Evolutionary conservation across 2,329 filamentous ascomycete genomes (phyloP), one percentile per base, ranked within the genome.

Genomic region (Sporothrix pallida): DNA sequence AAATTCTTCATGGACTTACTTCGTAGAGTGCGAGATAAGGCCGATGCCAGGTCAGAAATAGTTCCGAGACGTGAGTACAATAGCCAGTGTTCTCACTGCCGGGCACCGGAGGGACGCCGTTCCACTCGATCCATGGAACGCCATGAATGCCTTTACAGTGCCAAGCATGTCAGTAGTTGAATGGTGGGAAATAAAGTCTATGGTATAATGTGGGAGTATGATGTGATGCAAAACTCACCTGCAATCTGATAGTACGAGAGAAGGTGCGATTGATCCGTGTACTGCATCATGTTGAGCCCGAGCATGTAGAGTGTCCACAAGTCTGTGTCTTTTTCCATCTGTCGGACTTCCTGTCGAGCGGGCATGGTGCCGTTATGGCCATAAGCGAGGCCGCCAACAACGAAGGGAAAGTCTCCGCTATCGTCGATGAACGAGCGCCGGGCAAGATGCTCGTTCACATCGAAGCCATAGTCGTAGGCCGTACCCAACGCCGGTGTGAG

Each of bases 21-120:
- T 90, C 88, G 73, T 88, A 88, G 70, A 89, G 80, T 44, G 85
- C 87, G 74, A 96, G 84, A 81, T 95, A 97, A 0, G 93, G 92
- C 69, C 94, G 88, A 84, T 97, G 94, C 94, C 94, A 97, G 54
- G 90, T 87, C 54, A 91, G 89, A 80, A 97, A 96, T 17, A 96
- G 83, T 56, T 91, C 89, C 1, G 92, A 92, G 31, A 83, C 31
- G 81, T 97, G 94, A 15, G 89, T 88, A 80, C 94, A 97, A 80
- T 94, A 97, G 69, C 93, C 93, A 17, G 87, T 84, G 54, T 85
- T 82, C 73, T 86, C 83, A 74, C 87, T 88, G 1, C 87, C 88
- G 2, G 84, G 78, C 1, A 82, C 83, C 72, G 85, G 83, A 68
- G 82, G 78, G 26, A 89, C 88, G 48, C 83, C 85, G 44, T 85